Conservation (phyloP, 352 stramenopile species). For the Phytophthora agathidicida region DNA sequence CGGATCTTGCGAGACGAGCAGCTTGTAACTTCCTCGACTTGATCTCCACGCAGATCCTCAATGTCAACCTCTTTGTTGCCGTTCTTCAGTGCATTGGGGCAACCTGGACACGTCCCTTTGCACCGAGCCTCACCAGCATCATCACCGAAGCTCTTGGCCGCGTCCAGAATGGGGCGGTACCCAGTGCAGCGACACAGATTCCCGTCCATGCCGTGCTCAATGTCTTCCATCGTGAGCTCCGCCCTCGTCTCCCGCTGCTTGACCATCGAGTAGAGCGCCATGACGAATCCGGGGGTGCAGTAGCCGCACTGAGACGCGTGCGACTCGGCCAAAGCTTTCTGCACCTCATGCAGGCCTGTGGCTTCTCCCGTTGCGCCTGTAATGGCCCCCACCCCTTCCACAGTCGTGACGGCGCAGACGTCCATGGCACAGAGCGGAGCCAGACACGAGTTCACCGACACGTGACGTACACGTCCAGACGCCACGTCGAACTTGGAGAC, state of each 20-base stretch:
- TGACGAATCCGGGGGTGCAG: slow-evolving; percentile 91
- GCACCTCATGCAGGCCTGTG: slow-evolving; percentile 76
- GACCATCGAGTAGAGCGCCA: slow-evolving; percentile 85
- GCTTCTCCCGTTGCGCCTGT: slow-evolving; percentile 32
- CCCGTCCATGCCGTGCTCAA: slow-evolving; percentile 95
- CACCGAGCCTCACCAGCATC: slow-evolving; percentile 66
- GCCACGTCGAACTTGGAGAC: slow-evolving; percentile 73
- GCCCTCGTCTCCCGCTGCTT: slow-evolving; percentile 74
- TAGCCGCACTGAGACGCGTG: slow-evolving; percentile 96
- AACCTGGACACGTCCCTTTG: slow-evolving; percentile 69
- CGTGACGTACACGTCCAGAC: slow-evolving; percentile 55
- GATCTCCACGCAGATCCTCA: slow-evolving; percentile 50
- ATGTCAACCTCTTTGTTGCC: slow-evolving; percentile 50
- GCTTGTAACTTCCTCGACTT: slow-evolving; percentile 49
- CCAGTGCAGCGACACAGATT: slow-evolving; percentile 96
- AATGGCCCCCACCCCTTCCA: slow-evolving; percentile 77
- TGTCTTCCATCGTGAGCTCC: slow-evolving; percentile 81
- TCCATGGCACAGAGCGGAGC: slow-evolving; percentile 85
- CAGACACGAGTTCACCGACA: slow-evolving; percentile 90
- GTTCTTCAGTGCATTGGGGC: slow-evolving; percentile 62
- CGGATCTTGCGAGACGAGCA: slow-evolving; percentile 78
- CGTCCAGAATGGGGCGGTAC: slow-evolving; percentile 85
- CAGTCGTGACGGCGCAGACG: slow-evolving; percentile 84
- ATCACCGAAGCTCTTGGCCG: slow-evolving; percentile 85
- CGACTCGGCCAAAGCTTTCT: slow-evolving; percentile 89